phyloP scores from a whole-genome alignment of 371 early-diverging fungal species.

The Phascolomyces articulosus region DNA sequence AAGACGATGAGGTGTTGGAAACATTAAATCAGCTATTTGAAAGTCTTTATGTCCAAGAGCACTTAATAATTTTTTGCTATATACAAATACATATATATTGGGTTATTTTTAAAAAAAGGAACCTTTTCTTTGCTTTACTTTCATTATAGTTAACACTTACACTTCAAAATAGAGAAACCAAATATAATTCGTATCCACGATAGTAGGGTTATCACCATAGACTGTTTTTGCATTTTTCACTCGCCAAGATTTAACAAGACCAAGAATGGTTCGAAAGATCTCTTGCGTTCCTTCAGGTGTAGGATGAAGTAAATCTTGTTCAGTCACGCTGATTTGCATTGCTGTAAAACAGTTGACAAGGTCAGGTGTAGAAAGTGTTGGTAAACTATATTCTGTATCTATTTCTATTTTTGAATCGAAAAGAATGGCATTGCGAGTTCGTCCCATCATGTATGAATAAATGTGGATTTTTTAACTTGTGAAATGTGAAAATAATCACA shows the following conservation, averaged over 20 bases:
- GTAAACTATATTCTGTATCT: not conserved
- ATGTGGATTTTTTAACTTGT: no score
- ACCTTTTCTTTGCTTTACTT: not conserved
- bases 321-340: conserved; percentile 22
- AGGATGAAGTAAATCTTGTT: conserved; percentile 26
- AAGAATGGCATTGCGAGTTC: not conserved
- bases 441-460: not conserved
- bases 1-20: conserved; percentile 23
- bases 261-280: conserved; percentile 20
- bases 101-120: not conserved
- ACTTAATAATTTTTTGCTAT: conserved; percentile 14
- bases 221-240: not conserved
- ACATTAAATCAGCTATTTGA: conserved; percentile 13
- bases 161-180: conserved; percentile 4
- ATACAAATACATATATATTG: not conserved
- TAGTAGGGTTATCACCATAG: not conserved
- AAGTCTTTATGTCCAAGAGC: conserved; percentile 21
- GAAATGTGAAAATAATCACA: no score
- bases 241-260: conserved; percentile 20
- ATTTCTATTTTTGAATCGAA: not conserved
- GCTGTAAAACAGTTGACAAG: conserved; percentile 10
- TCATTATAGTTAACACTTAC: not conserved
- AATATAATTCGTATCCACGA: not conserved
- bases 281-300: conserved; percentile 16
- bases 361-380: not conserved